These are phyloP conservation scores for Neopestalotiopsis rosae DNA, from an alignment of 2,329 filamentous ascomycete species.

Conservation along the genomic window DNA sequence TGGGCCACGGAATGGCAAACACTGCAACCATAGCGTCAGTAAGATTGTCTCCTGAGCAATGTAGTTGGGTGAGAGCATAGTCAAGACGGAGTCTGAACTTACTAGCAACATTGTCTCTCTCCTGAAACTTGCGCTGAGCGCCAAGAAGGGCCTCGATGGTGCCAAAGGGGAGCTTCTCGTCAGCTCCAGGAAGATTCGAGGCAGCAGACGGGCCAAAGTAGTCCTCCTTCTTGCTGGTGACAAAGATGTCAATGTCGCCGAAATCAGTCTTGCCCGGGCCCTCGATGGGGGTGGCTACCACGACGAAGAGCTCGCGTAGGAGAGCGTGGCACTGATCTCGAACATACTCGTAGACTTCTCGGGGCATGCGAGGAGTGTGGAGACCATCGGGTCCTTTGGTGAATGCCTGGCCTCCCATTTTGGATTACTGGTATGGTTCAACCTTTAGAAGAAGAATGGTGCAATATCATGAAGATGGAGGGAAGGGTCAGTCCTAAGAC, in stretches of 20 bases:
- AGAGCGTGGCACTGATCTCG: conserved; percentile 50
- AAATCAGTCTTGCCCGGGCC: conserved; percentile 69
- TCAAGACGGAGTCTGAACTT: neutral
- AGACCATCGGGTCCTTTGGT: conserved; percentile 50
- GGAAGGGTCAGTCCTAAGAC: too few relatives aligned
- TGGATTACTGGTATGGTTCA: neutral
- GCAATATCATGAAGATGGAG: neutral
- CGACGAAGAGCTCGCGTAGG: conserved; percentile 57
- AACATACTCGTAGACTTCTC: conserved; percentile 58
- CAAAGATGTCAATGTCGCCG: conserved; percentile 77
- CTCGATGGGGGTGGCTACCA: conserved; percentile 67
- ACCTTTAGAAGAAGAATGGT: neutral
- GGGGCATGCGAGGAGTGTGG: conserved; percentile 69
- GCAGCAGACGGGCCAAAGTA: conserved; percentile 19
- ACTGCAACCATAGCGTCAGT: conserved; percentile 34
- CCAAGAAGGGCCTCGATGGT: conserved; percentile 47
- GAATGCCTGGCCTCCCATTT: conserved; percentile 73
- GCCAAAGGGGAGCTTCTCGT: conserved; percentile 25
- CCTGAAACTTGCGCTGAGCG: conserved; percentile 46
- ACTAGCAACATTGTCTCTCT: conserved; percentile 22
- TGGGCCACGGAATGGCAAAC: conserved; percentile 63
- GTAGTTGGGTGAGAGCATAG: neutral
- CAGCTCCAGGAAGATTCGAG: neutral
- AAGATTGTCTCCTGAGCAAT: neutral
- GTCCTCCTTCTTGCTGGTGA: conserved; percentile 43